Conservation (phyloP, 2,329 filamentous ascomycete species). For the Shiraia sp. region DNA sequence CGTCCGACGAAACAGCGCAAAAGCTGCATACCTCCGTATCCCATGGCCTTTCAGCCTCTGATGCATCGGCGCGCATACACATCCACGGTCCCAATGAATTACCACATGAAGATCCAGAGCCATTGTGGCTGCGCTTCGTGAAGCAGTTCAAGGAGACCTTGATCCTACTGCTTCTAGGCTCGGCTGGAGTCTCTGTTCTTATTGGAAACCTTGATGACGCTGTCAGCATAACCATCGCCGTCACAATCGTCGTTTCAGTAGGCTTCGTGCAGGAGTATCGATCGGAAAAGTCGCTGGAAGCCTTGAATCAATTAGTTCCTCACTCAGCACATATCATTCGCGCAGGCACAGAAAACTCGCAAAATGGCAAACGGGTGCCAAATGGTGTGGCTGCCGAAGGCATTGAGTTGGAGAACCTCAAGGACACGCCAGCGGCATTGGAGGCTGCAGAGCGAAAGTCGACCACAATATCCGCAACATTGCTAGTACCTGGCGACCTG, state of each 20-base stretch:
- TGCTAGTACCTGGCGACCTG: conserved; percentile 89
- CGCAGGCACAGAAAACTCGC: conserved; percentile 28
- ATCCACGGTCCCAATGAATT: conserved; percentile 92
- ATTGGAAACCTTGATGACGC: conserved; percentile 95
- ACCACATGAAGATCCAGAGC: conserved; percentile 89
- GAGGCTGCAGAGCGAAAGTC: conserved; percentile 72
- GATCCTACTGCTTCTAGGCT: conserved; percentile 87
- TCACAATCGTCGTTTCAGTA: conserved; percentile 94
- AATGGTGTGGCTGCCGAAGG: conserved; percentile 30
- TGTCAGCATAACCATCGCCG: conserved; percentile 90
- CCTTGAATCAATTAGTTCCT: conserved; percentile 88
- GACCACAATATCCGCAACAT: conserved; percentile 80
- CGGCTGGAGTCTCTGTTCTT: conserved; percentile 83
- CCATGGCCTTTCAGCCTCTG: conserved; percentile 77
- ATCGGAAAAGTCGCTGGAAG: conserved; percentile 96
- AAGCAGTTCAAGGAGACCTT: conserved; percentile 97
- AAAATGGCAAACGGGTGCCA: conserved; percentile 13
- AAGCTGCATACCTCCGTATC: conserved; percentile 80
- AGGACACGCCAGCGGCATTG: conserved; percentile 62
- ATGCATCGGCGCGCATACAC: conserved; percentile 78
- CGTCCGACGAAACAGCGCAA: conserved; percentile 76
- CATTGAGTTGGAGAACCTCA: conserved; percentile 55
- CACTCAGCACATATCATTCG: conserved; percentile 96
- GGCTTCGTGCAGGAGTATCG: conserved; percentile 97
- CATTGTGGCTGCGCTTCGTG: conserved; percentile 90